Evolutionary conservation across 495 filamentous ascomycete species (phyloP).

Genomic region (Hyaloscypha bicolor): DNA sequence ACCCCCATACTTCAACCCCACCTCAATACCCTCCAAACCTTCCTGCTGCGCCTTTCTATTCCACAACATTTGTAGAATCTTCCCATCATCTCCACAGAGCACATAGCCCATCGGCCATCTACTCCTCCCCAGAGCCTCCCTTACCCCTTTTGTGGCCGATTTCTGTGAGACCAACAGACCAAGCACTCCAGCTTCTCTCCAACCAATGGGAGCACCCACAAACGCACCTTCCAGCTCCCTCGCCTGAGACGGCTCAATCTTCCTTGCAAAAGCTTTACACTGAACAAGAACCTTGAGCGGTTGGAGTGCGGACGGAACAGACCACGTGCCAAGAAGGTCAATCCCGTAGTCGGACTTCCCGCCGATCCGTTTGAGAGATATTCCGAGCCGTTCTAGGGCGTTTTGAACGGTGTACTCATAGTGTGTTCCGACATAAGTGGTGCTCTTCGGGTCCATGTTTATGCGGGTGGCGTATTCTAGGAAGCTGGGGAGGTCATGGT

Average conservation of each 20-base stretch:
- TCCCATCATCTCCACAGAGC: conserved; percentile 50
- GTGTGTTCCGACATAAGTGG: conserved; percentile 64
- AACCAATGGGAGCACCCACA: conserved; percentile 67
- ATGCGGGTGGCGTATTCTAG: conserved; percentile 65
- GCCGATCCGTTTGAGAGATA: conserved; percentile 73
- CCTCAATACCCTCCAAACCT: conserved; percentile 65
- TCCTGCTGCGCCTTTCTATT: conserved; percentile 63
- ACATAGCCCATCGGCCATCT: conserved; percentile 65
- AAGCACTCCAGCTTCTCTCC: conserved; percentile 60
- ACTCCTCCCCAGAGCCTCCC: conserved; percentile 68
- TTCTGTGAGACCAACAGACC: conserved; percentile 60
- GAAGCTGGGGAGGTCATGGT: conserved; percentile 72
- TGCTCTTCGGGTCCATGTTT: conserved; percentile 50
- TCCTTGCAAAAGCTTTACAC: conserved; percentile 70
- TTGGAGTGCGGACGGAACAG: conserved; percentile 50
- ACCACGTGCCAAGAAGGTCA: conserved; percentile 84
- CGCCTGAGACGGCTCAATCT: conserved; percentile 64
- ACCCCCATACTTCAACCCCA: conserved; percentile 54
- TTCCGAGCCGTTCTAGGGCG: conserved; percentile 62
- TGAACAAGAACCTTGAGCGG: conserved; percentile 72
- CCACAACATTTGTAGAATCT: conserved; percentile 68
- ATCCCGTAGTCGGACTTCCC: conserved; percentile 77
- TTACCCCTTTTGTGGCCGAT: conserved; percentile 54
- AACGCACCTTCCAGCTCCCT: conserved; percentile 88
- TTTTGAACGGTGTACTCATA: conserved; percentile 72